These are phyloP conservation scores for Physcomitrium patens DNA, from an alignment of 225 moss, liverwort and hornwort genomes.

Conservation along the genomic window DNA sequence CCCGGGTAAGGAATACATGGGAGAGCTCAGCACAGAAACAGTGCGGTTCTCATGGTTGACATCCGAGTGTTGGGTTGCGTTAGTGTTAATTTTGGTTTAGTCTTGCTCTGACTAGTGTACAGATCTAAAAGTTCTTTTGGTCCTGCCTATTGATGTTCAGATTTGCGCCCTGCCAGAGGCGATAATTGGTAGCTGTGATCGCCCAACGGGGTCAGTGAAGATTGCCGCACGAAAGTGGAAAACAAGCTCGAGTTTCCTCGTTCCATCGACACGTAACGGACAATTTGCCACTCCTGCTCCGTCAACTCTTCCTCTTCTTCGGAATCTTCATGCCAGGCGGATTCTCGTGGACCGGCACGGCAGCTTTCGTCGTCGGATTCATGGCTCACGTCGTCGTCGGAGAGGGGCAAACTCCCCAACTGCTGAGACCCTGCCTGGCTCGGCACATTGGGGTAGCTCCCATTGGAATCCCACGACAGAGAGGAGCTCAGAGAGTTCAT, in stretches of 20 bases:
- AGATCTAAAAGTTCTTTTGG: background rate
- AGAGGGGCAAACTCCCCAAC: slow-evolving; percentile 37
- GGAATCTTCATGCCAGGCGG: slow-evolving; percentile 44
- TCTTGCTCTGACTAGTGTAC: slow-evolving; percentile 32
- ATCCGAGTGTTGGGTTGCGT: background rate
- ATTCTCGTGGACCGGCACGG: slow-evolving; percentile 40
- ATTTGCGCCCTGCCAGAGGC: slow-evolving; percentile 31
- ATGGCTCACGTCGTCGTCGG: slow-evolving; percentile 17
- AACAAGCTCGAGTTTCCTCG: slow-evolving; percentile 32
- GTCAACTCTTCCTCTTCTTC: slow-evolving; percentile 53
- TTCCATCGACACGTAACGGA: slow-evolving; percentile 42
- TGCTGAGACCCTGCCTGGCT: slow-evolving; percentile 36
- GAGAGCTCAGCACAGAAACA: slow-evolving; percentile 41
- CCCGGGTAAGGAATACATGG: no score
- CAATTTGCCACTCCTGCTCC: slow-evolving; percentile 56
- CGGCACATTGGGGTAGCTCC: background rate
- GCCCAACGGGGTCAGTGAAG: slow-evolving; percentile 24
- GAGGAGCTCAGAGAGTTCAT: slow-evolving; percentile 45
- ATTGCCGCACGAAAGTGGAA: slow-evolving; percentile 39
- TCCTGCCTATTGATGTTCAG: slow-evolving; percentile 12
- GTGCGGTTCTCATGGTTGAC: slow-evolving; percentile 33
- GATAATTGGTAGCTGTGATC: slow-evolving; percentile 48
- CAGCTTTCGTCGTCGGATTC: slow-evolving; percentile 6
- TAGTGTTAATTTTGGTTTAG: background rate
- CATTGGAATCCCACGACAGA: slow-evolving; percentile 38